phyloP scores from a whole-genome alignment of 306 rosid species.

The Vicia villosa region DNA sequence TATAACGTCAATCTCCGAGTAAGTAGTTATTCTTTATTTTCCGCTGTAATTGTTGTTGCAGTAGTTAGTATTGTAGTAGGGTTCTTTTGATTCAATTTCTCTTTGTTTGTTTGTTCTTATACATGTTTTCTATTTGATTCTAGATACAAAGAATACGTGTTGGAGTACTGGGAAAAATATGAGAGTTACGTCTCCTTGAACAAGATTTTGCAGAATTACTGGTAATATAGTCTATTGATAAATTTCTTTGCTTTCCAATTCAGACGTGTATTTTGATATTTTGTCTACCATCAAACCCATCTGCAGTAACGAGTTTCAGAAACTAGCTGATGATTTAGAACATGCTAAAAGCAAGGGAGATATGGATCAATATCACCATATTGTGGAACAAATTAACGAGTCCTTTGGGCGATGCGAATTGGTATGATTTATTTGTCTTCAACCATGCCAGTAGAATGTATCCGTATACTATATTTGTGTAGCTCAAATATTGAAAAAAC shows the following conservation, averaged over 20 bases:
- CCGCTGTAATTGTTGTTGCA: constrained; percentile 2
- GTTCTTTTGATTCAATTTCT: constrained; percentile 28
- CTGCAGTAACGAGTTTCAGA: constrained; percentile 70
- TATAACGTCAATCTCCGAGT: constrained; percentile 76
- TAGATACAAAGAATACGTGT: constrained; percentile 85
- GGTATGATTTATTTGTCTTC: constrained; percentile 49
- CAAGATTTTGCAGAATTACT: constrained; percentile 81
- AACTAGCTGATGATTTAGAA: constrained; percentile 69
- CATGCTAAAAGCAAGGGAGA: constrained; percentile 63
- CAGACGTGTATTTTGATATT: constrained; percentile 23
- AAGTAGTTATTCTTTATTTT: constrained; percentile 45
- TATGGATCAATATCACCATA: constrained; percentile 55
- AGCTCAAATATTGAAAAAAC: constrained; percentile 25
- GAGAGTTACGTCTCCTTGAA: constrained; percentile 79
- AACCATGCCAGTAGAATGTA: constrained; percentile 19
- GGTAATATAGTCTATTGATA: constrained; percentile 44
- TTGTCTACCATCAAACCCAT: constrained; percentile 29
- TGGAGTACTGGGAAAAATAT: constrained; percentile 83
- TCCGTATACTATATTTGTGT: background rate
- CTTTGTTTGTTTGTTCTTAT: constrained; percentile 37
- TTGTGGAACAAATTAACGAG: constrained; percentile 65
- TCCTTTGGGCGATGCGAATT: constrained; percentile 64
- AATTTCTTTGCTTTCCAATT: constrained; percentile 11
- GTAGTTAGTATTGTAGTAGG: constrained; percentile 4
- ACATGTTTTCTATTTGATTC: constrained; percentile 28